phyloP scores from a whole-genome alignment of 2,329 filamentous ascomycete genomes.

The Alternaria sp. region DNA sequence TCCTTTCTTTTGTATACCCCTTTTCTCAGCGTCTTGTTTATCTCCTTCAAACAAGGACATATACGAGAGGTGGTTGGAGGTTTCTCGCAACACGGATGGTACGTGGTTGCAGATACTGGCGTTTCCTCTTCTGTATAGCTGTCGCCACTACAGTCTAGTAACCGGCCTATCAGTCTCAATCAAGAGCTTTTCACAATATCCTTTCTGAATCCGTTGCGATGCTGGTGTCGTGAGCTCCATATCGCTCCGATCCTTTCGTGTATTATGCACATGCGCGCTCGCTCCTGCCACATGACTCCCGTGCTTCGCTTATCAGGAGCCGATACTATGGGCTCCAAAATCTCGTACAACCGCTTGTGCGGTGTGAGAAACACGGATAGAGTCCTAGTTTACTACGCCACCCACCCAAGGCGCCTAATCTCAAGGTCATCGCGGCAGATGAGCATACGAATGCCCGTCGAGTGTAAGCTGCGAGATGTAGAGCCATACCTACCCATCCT shows the following conservation, averaged over 20 bases:
- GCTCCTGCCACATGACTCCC: neutral
- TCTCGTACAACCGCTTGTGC: too few relatives aligned
- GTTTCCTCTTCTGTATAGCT: neutral
- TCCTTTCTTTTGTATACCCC: neutral
- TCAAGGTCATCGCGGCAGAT: too few relatives aligned
- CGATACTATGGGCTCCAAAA: too few relatives aligned
- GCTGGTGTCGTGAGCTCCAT: neutral
- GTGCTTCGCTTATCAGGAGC: neutral
- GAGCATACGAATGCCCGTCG: too few relatives aligned
- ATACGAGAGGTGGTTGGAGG: neutral
- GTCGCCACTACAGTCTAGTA: neutral
- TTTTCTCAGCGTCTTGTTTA: neutral
- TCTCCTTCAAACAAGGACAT: constrained; percentile 3
- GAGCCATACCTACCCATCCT: too few relatives aligned
- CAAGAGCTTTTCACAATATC: neutral
- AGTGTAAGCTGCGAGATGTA: too few relatives aligned
- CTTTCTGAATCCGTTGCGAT: neutral
- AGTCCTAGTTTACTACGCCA: too few relatives aligned
- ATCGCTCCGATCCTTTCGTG: neutral
- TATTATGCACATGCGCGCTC: neutral
- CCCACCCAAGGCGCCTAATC: too few relatives aligned
- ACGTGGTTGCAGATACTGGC: neutral
- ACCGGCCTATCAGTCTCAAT: neutral
- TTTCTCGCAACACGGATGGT: neutral
- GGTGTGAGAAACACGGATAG: too few relatives aligned